Conservation (phyloP, 345 rosid genomes). For the Hypericum androsaemum region DNA sequence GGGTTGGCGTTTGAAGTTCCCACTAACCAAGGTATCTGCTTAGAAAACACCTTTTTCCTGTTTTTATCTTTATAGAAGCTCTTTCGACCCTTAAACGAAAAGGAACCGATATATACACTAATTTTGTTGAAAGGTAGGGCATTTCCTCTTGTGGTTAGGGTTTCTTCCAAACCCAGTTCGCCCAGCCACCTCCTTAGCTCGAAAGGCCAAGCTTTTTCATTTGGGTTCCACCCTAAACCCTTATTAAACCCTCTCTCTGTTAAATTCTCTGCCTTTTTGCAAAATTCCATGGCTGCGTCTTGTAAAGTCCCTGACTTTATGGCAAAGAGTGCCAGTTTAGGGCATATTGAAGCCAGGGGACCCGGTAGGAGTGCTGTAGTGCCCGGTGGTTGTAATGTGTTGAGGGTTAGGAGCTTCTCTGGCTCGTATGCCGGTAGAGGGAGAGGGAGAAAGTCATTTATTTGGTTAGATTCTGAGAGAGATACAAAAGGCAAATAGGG, state of each 20-base stretch:
- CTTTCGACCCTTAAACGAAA: no score
- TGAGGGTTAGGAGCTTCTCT: slow-evolving; percentile 22
- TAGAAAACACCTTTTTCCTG: no score
- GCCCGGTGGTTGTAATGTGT: slow-evolving; percentile 11
- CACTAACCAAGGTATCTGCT: no score
- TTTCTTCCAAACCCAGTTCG: slow-evolving; percentile 38
- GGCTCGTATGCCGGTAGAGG: slow-evolving; percentile 20
- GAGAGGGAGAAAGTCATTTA: slow-evolving; percentile 32
- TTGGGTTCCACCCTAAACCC: slow-evolving; percentile 24
- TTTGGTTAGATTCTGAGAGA: slow-evolving; percentile 37
- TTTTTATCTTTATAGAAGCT: no score
- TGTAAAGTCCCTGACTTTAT: slow-evolving; percentile 8
- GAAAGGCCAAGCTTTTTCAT: slow-evolving; percentile 25
- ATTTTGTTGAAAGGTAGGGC: slow-evolving; percentile 41
- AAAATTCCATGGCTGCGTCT: slow-evolving; percentile 8
- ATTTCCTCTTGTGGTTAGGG: slow-evolving; percentile 48
- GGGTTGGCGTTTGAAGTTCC: no score
- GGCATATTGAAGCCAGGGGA: slow-evolving; percentile 21
- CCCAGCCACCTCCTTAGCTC: slow-evolving; percentile 19
- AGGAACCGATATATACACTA: slow-evolving; percentile 27
- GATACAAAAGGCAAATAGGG: slow-evolving; percentile 13
- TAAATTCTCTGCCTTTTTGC: slow-evolving; percentile 10
- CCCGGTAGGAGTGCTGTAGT: slow-evolving; percentile 16
- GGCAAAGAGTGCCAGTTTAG: slow-evolving; percentile 11
- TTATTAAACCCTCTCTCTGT: slow-evolving; percentile 23